Conservation (phyloP, 257 asterid species). For the Capsicum baccatum region DNA sequence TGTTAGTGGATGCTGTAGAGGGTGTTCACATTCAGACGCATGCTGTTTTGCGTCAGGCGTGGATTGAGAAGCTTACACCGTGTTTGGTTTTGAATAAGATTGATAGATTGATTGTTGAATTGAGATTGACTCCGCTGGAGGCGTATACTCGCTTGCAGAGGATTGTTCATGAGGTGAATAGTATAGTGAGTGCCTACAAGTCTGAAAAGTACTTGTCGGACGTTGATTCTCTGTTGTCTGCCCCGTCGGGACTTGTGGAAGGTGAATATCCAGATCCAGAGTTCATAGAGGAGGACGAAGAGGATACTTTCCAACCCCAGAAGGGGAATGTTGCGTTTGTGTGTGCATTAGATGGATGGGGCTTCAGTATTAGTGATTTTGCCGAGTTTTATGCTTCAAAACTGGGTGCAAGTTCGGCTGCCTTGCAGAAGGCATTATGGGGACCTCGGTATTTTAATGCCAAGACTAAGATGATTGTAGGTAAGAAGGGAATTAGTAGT, state of each 20-base stretch:
- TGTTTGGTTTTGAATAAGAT: slow-evolving; percentile 87
- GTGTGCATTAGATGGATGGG: slow-evolving; percentile 98
- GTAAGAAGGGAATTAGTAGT: slow-evolving; percentile 65
- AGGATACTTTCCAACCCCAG: slow-evolving; percentile 94
- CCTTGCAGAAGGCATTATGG: slow-evolving; percentile 80
- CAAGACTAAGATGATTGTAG: slow-evolving; percentile 77
- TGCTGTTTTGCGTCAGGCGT: slow-evolving; percentile 89
- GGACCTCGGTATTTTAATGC: slow-evolving; percentile 76
- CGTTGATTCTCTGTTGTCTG: slow-evolving; percentile 82
- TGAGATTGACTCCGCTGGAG: slow-evolving; percentile 84
- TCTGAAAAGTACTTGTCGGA: slow-evolving; percentile 91
- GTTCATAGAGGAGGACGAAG: slow-evolving; percentile 80
- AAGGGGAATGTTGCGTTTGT: slow-evolving; percentile 94
- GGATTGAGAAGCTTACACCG: slow-evolving; percentile 90
- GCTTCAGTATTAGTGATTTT: slow-evolving; percentile 67
- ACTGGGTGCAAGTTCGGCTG: slow-evolving; percentile 69
- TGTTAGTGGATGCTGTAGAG: slow-evolving; percentile 90
- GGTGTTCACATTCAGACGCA: slow-evolving; percentile 99
- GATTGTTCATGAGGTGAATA: slow-evolving; percentile 89
- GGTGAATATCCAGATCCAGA: slow-evolving; percentile 63
- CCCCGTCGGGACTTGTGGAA: slow-evolving; percentile 50
- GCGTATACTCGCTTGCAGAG: slow-evolving; percentile 74
- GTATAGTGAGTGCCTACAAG: slow-evolving; percentile 80
- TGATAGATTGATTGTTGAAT: slow-evolving; percentile 76
- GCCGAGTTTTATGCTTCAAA: slow-evolving; percentile 78